phyloP scores from a whole-genome alignment of 192 early-diverging fungal species.

The Coemansia sp. region DNA sequence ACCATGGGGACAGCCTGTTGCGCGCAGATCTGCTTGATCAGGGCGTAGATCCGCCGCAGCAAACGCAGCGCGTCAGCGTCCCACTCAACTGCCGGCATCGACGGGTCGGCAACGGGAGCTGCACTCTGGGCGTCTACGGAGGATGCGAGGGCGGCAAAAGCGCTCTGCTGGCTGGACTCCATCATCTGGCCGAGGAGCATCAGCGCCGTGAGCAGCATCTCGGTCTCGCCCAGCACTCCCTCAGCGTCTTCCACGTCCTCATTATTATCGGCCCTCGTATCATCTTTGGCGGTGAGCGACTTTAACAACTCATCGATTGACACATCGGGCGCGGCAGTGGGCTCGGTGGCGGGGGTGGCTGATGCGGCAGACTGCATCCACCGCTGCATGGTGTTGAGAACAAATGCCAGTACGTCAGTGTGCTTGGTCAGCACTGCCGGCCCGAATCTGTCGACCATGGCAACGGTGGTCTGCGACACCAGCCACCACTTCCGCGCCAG shows the following conservation, averaged over 20 bases:
- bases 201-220: conserved; percentile 59
- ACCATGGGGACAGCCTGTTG: background rate
- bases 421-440: conserved; percentile 74
- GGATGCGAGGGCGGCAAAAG: conserved; percentile 13
- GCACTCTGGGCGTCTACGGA: background rate
- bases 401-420: conserved; percentile 72
- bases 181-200: conserved; percentile 66
- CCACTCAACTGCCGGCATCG: conserved; percentile 18
- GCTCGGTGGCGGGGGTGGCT: background rate
- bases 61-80: conserved; percentile 14
- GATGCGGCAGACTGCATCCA: conserved; percentile 12
- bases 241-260: conserved; percentile 34
- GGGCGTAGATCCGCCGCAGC: conserved; percentile 24
- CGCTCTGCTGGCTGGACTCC: conserved; percentile 49
- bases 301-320: conserved; percentile 21
- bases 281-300: conserved; percentile 2
- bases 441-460: conserved; percentile 69
- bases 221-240: conserved; percentile 54
- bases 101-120: background rate
- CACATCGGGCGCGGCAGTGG: background rate
- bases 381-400: conserved; percentile 62
- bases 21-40: conserved; percentile 11
- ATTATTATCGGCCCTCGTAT: background rate
- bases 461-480: conserved; percentile 48
- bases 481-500: conserved; percentile 42